These are phyloP conservation scores for Rubia tinctorum DNA, from an alignment of 305 asterid genomes.

Conservation along the genomic window DNA sequence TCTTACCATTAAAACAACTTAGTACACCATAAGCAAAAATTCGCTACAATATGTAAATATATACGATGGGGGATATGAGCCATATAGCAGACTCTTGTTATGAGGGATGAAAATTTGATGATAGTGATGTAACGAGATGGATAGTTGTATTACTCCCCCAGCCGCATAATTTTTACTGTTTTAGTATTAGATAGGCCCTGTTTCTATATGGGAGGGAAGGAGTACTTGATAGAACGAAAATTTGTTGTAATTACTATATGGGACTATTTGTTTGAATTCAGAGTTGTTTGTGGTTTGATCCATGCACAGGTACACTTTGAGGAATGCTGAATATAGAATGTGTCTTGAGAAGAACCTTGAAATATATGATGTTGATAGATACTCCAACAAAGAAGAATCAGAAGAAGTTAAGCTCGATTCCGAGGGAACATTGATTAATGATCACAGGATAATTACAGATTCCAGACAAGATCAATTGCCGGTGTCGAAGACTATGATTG, in stretches of 20 bases:
- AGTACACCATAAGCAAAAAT: too few relatives aligned
- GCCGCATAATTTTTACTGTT: too few relatives aligned
- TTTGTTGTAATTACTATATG: background rate
- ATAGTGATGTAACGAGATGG: background rate
- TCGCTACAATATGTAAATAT: too few relatives aligned
- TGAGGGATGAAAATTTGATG: background rate
- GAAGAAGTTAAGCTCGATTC: slow-evolving; percentile 37
- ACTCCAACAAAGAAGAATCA: slow-evolving; percentile 34
- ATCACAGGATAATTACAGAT: slow-evolving; percentile 22
- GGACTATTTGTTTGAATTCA: slow-evolving; percentile 4
- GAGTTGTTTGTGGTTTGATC: slow-evolving; percentile 7
- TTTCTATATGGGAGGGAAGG: background rate
- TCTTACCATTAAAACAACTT: background rate
- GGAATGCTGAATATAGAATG: slow-evolving; percentile 88
- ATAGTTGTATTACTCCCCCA: background rate
- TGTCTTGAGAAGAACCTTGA: slow-evolving; percentile 85
- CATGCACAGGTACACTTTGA: slow-evolving; percentile 65
- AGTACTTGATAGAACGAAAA: slow-evolving; percentile 2
- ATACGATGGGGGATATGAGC: background rate
- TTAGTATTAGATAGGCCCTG: background rate
- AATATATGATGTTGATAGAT: slow-evolving; percentile 35
- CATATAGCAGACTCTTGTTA: background rate
- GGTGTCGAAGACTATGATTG: slow-evolving; percentile 37
- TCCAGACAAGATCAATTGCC: slow-evolving; percentile 33
- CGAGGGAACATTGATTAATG: slow-evolving; percentile 33